A percentile compares a stretch with the other conserved stretches of the same genome.
Evolutionary conservation across 176 grass and related monocot species (phyloP).

Genomic region (Cenchrus purpureus): DNA sequence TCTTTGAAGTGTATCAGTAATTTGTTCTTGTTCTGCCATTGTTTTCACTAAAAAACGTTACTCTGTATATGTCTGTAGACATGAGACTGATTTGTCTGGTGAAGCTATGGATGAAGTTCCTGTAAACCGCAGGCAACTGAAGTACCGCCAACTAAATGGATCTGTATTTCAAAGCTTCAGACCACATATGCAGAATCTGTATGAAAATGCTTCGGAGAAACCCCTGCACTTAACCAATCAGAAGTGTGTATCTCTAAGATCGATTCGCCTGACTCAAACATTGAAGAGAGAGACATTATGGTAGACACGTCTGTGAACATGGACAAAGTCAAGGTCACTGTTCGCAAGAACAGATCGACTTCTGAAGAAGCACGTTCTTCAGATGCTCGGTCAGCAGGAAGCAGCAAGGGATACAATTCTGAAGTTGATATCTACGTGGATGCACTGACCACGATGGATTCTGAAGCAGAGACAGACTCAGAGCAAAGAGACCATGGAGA

Average conservation of each 20-base stretch:
- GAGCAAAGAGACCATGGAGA: constrained; percentile 44
- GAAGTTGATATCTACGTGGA: constrained; percentile 76
- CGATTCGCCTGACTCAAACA: constrained; percentile 48
- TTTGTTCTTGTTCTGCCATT: background rate
- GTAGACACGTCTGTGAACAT: constrained; percentile 50
- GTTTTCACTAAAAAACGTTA: constrained; percentile 2
- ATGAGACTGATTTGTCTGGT: constrained; percentile 30
- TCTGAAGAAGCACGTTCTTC: constrained; percentile 56
- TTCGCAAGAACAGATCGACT: constrained; percentile 29
- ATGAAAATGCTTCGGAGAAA: constrained; percentile 57
- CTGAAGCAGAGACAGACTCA: constrained; percentile 69
- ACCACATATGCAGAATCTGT: constrained; percentile 54
- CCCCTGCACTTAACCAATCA: constrained; percentile 36
- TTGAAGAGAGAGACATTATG: constrained; percentile 60
- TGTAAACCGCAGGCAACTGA: constrained; percentile 48
- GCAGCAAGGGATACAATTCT: constrained; percentile 69
- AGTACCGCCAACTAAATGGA: constrained; percentile 58
- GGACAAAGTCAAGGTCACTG: constrained; percentile 32
- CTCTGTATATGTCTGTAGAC: constrained; percentile 47
- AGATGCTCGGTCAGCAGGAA: constrained; percentile 52
- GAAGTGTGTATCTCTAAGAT: constrained; percentile 47
- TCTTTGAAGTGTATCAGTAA: constrained; percentile 1
- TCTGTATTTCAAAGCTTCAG: constrained; percentile 44
- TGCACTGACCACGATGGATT: constrained; percentile 72
- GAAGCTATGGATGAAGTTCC: constrained; percentile 47